phyloP scores from a whole-genome alignment of 257 asterid genomes.

The Ligustrum vulgare region DNA sequence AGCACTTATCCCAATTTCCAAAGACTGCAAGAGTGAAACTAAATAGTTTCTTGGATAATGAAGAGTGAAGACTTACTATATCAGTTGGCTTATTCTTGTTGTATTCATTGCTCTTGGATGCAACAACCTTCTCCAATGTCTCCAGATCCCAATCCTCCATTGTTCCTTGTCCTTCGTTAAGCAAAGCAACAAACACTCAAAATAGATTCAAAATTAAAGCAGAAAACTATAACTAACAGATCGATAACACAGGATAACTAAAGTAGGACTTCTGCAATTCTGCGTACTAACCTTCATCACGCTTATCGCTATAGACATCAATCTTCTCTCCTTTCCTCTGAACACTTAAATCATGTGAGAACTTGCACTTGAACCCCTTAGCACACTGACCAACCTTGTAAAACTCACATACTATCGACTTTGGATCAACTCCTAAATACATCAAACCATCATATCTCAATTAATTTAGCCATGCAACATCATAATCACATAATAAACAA shows the following conservation, averaged over 20 bases:
- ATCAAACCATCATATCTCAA: neutral
- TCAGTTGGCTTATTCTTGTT: constrained; percentile 96
- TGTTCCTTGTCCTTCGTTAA: constrained; percentile 38
- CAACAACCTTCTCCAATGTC: constrained; percentile 79
- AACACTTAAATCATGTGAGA: constrained; percentile 88
- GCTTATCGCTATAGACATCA: constrained; percentile 81
- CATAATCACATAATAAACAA: neutral
- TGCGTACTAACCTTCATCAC: constrained; percentile 46
- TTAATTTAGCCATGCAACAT: neutral
- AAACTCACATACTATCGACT: constrained; percentile 80
- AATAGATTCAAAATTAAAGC: neutral
- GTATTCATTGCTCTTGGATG: constrained; percentile 85
- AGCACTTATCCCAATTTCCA: neutral
- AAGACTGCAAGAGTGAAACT: neutral
- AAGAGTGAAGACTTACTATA: constrained; percentile 57
- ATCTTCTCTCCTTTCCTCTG: constrained; percentile 98
- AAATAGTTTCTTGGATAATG: neutral
- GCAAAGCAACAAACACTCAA: constrained; percentile 2
- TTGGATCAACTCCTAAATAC: constrained; percentile 86
- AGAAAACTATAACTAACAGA: neutral
- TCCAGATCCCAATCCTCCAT: constrained; percentile 99
- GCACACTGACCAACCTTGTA: constrained; percentile 86
- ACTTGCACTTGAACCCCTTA: constrained; percentile 94
- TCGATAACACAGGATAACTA: neutral
- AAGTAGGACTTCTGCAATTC: constrained; percentile 8